These are phyloP conservation scores for Lactarius vividus DNA, from an alignment of 768 basidiomycete genomes.

Conservation along the genomic window DNA sequence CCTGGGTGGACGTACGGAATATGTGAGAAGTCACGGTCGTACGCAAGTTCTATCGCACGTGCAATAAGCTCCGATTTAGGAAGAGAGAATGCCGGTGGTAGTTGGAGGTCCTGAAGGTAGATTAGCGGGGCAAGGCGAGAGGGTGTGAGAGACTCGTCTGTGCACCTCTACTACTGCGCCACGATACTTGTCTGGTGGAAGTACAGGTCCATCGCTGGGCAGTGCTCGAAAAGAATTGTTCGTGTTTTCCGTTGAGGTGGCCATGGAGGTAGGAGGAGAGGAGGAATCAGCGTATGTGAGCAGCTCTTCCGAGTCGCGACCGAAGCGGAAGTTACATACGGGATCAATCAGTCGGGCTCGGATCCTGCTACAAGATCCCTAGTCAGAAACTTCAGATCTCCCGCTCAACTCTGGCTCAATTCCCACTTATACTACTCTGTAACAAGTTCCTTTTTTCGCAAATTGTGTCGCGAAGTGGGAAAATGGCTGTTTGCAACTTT, in stretches of 20 bases:
- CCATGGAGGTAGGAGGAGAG: conserved; percentile 14
- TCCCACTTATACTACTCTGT: too few relatives aligned
- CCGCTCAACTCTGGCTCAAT: too few relatives aligned
- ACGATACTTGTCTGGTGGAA: conserved; percentile 61
- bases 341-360: background rate
- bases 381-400: too few relatives aligned
- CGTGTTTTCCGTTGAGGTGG: background rate
- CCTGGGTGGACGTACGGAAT: conserved; percentile 61
- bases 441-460: too few relatives aligned
- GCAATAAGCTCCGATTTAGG: conserved; percentile 68
- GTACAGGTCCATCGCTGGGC: background rate
- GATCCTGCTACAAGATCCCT: too few relatives aligned
- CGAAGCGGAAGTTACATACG: conserved; percentile 20
- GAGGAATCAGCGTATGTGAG: background rate
- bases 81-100: conserved; percentile 85
- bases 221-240: background rate
- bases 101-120: conserved; percentile 62
- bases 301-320: conserved; percentile 10
- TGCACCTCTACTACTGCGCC: conserved; percentile 88
- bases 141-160: background rate
- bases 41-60: conserved; percentile 80
- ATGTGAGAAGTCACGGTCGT: conserved; percentile 92
- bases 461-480: too few relatives aligned
- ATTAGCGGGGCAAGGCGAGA: conserved; percentile 4
- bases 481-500: too few relatives aligned